phyloP scores from a whole-genome alignment of 495 filamentous ascomycete species.

The Lindgomyces ingoldianus region DNA sequence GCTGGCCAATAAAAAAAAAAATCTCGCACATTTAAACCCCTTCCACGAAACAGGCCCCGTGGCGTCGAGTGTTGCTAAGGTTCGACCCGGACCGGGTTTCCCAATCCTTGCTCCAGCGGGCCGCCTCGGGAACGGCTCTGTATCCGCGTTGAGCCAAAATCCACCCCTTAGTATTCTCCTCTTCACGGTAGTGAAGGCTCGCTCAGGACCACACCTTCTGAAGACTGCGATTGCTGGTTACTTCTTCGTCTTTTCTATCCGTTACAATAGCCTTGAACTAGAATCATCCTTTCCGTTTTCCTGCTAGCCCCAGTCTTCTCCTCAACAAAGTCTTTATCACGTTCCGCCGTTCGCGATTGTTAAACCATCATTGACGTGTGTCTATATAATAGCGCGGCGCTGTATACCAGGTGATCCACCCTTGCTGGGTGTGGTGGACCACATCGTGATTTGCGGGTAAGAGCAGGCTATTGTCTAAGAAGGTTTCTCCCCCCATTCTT shows the following conservation, averaged over 20 bases:
- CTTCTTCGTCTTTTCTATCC: not conserved
- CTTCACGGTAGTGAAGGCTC: not conserved
- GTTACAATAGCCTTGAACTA: too few relatives aligned
- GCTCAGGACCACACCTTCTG: not conserved
- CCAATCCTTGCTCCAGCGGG: not conserved
- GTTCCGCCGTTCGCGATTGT: not conserved
- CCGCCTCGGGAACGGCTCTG: not conserved
- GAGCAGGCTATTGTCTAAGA: not conserved
- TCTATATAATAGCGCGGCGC: not conserved
- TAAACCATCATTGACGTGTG: not conserved
- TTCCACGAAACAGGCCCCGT: not conserved
- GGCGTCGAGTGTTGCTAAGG: not conserved
- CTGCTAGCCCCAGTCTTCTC: not conserved
- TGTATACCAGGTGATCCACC: not conserved
- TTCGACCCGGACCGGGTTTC: not conserved
- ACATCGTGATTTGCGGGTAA: not conserved
- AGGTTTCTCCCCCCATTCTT: not conserved
- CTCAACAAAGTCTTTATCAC: not conserved
- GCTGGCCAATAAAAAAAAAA: not conserved
- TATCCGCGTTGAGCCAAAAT: not conserved
- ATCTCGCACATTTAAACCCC: not conserved
- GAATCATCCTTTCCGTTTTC: not conserved
- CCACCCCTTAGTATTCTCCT: not conserved
- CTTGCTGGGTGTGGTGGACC: not conserved
- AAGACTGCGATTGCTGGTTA: not conserved